Percentiles rank a stretch among this genome's conserved stretches.
phyloP scores from a whole-genome alignment of 257 asterid species.

The Ligustrum vulgare region DNA sequence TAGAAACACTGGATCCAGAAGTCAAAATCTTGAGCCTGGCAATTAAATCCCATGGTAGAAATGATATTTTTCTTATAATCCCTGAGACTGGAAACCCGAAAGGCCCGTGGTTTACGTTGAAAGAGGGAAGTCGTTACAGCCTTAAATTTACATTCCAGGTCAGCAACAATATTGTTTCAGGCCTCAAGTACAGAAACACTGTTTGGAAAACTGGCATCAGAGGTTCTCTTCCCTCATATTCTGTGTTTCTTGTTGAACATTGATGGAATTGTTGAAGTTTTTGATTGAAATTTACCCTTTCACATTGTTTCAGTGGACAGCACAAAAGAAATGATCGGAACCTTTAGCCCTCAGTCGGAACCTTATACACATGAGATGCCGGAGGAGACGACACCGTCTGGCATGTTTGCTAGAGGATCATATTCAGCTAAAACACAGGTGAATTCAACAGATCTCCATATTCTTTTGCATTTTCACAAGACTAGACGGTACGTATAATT shows the following conservation, averaged over 20 bases:
- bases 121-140: constrained; percentile 67
- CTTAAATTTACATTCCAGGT: constrained; percentile 61
- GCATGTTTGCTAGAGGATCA: constrained; percentile 89
- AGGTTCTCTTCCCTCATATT: constrained; percentile 36
- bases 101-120: constrained; percentile 69
- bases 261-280: neutral
- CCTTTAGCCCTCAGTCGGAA: constrained; percentile 93
- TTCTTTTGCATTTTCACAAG: neutral
- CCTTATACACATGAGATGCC: constrained; percentile 90
- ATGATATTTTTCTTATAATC: constrained; percentile 50
- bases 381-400: constrained; percentile 91
- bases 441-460: neutral
- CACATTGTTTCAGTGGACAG: constrained; percentile 60
- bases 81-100: constrained; percentile 63
- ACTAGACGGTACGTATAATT: neutral
- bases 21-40: constrained; percentile 63
- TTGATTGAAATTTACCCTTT: neutral
- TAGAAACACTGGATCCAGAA: constrained; percentile 72
- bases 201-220: constrained; percentile 79
- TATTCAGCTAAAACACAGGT: constrained; percentile 94
- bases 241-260: neutral
- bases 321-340: constrained; percentile 94
- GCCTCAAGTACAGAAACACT: constrained; percentile 65
- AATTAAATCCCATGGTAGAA: constrained; percentile 58
- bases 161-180: constrained; percentile 67